Conservation (phyloP, 2,329 filamentous ascomycete species). For the Ascocoryne sarcoides region DNA sequence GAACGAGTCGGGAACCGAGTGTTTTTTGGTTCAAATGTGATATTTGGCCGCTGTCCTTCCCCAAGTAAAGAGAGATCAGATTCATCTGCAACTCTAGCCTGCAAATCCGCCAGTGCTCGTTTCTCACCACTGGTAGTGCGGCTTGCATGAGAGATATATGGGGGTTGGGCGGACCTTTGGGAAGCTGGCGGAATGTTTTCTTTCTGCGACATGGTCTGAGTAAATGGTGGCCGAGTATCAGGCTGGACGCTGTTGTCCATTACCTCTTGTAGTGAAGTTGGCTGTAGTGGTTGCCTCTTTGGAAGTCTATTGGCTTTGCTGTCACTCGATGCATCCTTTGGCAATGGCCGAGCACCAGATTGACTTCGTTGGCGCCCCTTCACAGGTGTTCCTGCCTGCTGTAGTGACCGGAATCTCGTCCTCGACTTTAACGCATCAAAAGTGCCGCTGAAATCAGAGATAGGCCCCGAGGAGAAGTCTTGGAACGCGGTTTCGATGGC, state of each 20-base stretch:
- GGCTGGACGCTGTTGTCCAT: neutral
- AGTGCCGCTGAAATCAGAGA: too few relatives aligned
- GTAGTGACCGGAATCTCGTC: neutral
- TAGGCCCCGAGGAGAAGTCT: slow-evolving; percentile 35
- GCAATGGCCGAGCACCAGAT: too few relatives aligned
- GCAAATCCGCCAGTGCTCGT: slow-evolving; percentile 45
- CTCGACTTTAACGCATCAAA: slow-evolving; percentile 45
- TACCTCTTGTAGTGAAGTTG: slow-evolving; percentile 3
- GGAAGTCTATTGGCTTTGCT: too few relatives aligned
- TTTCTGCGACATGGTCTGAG: too few relatives aligned
- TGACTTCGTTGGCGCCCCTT: too few relatives aligned
- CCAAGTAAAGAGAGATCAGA: too few relatives aligned
- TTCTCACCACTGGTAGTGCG: slow-evolving; percentile 31
- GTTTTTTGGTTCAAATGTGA: neutral
- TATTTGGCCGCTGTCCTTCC: too few relatives aligned
- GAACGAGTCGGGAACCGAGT: neutral
- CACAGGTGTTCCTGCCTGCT: neutral
- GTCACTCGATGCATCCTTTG: too few relatives aligned
- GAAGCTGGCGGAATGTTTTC: slow-evolving; percentile 14
- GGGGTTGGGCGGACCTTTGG: slow-evolving; percentile 5
- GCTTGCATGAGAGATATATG: slow-evolving; percentile 25
- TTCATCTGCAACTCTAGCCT: slow-evolving; percentile 42
- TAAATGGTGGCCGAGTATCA: too few relatives aligned
- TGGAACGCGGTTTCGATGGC: slow-evolving; percentile 38
- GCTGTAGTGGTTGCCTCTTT: too few relatives aligned